Evolutionary conservation across 2,329 filamentous ascomycete species (phyloP), one percentile per base, ranked within the genome.

Genomic region (Aspergillus sp.): DNA sequence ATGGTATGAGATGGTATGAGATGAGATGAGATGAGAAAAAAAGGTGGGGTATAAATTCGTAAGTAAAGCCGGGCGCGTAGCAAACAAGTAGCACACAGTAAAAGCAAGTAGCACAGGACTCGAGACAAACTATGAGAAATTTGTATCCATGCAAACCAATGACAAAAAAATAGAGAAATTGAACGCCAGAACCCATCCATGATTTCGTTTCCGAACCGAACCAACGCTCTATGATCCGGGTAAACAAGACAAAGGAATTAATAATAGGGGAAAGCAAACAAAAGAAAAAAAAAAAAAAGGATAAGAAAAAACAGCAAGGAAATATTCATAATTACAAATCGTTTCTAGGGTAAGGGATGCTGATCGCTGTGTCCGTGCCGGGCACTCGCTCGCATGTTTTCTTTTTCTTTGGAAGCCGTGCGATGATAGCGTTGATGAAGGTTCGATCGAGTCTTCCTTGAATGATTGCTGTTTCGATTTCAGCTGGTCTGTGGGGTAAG

Each of bases 271-370:
- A 30, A 19, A 41, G 54, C 30, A n/a, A 34, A 5, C 19, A 30
- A 11, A 52, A 11, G 30, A 51, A 30, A 17, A n/a, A 7, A 30
- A 30, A 39, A 41, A 20, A 41, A 30, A 20, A 22, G 15, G 15
- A 54, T 22, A 22, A 20, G 22, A 44, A 44, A 22, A 44, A 12
- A 19, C 9, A 17, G 24, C 42, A 56, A 13, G 45, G 34, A 17
- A 42, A 49, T 54, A 47, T 33, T 52, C 50, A 17, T 51, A 13
- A 51, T 52, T 52, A 52, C 27, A 52, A 56, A 47, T 52, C 50
- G 17, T 52, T 52, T 44, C 40, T 20, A 19, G 48, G 22, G 12
- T 17, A 40, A 24, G 8, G 34, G 47, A 37, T 15, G 34, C 11
- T 12, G 42, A 11, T 20, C 13, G n/a, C 11, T 8, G 47, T 19